These are phyloP conservation scores for Microbotryum intermedium DNA, from an alignment of 1,284 basidiomycete species.

Conservation along the genomic window DNA sequence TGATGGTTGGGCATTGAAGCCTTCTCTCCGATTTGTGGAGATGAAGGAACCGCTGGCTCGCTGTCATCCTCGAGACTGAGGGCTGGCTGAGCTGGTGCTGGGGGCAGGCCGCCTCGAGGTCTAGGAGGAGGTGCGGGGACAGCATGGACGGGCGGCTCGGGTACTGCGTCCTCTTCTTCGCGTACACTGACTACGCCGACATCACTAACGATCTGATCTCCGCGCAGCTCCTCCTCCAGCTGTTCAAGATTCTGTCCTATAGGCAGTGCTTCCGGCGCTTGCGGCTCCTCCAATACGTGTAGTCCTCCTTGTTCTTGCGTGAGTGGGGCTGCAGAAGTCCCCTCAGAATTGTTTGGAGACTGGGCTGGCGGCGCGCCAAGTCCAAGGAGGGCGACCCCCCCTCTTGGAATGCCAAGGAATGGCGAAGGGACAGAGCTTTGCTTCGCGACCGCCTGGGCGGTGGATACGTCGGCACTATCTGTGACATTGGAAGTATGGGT, in stretches of 20 bases:
- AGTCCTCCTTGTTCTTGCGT: neutral
- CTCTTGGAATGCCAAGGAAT: constrained; percentile 15
- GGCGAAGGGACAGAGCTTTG: constrained; percentile 5
- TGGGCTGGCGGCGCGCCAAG: neutral
- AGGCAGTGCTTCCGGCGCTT: neutral
- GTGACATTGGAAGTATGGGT: too few species aligned
- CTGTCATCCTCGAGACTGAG: neutral
- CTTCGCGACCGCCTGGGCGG: neutral
- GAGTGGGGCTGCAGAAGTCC: neutral
- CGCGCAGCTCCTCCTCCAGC: neutral
- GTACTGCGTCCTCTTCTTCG: neutral
- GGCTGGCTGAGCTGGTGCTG: neutral
- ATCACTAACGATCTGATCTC: neutral
- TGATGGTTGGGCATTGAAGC: neutral
- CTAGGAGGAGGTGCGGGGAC: neutral
- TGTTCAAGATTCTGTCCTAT: neutral
- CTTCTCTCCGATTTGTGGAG: too few species aligned
- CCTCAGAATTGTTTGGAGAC: neutral
- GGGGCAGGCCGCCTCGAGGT: neutral
- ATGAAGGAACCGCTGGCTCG: too few species aligned
- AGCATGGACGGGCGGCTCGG: neutral
- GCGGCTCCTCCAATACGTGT: neutral
- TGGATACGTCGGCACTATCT: too few species aligned
- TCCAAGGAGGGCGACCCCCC: constrained; percentile 20
- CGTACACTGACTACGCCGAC: neutral